Base-by-base conservation (phyloP, 805 yeast species). In the Lipomyces kockii region DNA sequence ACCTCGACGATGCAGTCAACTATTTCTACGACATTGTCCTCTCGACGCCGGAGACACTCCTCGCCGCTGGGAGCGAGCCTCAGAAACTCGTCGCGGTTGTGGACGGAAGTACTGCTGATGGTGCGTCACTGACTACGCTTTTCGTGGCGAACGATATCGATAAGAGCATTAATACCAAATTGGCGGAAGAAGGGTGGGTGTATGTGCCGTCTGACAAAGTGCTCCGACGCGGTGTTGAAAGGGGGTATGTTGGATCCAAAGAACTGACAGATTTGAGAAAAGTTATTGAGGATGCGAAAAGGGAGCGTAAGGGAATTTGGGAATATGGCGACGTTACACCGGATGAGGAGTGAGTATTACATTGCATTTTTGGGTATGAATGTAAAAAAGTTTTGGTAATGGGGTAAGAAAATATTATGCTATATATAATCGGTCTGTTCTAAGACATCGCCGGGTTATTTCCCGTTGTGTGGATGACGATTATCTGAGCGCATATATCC, bases 251-350 rank as follows among this genome's bases (percentile, higher is more conserved):
- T 29, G 68, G 65, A 14, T 17, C 65, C 5, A 56, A 60, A 2
- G 60, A 29, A 20, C 53, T 71, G 8, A n/a, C 32, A 14, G 61
- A 49, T 32, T 52, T 71, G 54, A 34, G 68, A 46, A 27, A 46
- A 17, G 54, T 43, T n/a, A 89, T 89, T 77, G 86, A 83, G 35
- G 76, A 75, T 5, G 97, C 97, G 2, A 83, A 84, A 74, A 71
- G 73, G 0, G 79, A 77, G 54, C 84, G 83, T 72, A 76, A 82
- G 71, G 97, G 97, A n/a, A 62, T 91, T 5, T 91, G 97, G 97
- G 78, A 79, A 32, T 76, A 85, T 73, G 89, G 85, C 74, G 88
- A 83, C 62, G 77, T 63, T 22, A 65, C 71, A 3, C 74, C 70
- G 34, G 73, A 71, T 39, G 73, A 71, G 29, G 71, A 68, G 34